Evolutionary conservation across 225 moss, liverwort and hornwort species (phyloP), one percentile per base, ranked within the genome.

Genomic region (Antitrichia curtipendula): DNA sequence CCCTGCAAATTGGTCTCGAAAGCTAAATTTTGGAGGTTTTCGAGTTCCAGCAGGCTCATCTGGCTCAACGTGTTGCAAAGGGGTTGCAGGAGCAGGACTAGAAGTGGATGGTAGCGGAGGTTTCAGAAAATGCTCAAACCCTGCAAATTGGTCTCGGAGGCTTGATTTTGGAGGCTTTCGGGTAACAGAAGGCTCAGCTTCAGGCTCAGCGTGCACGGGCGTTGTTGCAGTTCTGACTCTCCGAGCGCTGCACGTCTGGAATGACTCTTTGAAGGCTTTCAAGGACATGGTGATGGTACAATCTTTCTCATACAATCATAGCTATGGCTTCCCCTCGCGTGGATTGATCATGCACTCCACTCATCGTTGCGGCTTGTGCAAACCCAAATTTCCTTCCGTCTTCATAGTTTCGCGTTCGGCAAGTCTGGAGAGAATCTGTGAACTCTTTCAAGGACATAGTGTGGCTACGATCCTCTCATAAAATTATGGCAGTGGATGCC

Each of bases 181-280:
- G 84, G 80, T 80, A 53, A 78, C 80, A 25, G 81, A 87, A 69
- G 88, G 49, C 40, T 82, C 90, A 66, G n/a, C 68, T 53, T 82
- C 63, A 32, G 58, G 58, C 43, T 84, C 85, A 45, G 27, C 23
- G 50, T 59, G 53, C 72, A 63, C 81, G 68, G 89, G 84, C 52
- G 87, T 72, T 13, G 72, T 18, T 50, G 86, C 70, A 57, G 89
- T 29, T 77, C 53, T 76, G 63, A 56, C 24, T 85, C 82, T 90
- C 80, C 70, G 85, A 75, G 86, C 69, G 25, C 82, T 84, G 85
- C 64, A 92, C 47, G 87, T 91, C 77, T 92, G 87, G 13, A 94
- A 84, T 72, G 91, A 87, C 86, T 96, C 96, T 21, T 95, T 97
- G 78, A 95, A 91, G 9, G 91, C 91, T 82, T 96, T 93, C 89